Evolutionary conservation across 768 basidiomycete species (phyloP).

Genomic region (Trametes gibbosa): DNA sequence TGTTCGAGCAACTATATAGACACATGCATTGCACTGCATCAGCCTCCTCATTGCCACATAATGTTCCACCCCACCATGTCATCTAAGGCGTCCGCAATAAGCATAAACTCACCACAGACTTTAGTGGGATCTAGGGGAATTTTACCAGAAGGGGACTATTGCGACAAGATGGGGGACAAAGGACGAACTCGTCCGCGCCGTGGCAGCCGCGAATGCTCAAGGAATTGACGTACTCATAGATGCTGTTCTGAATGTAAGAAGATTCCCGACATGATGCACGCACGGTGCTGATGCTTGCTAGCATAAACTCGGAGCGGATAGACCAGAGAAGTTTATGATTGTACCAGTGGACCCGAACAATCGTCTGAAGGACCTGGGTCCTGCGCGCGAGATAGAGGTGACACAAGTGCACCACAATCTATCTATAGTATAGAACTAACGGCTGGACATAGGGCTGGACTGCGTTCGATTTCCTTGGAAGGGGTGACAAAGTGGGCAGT

Average conservation of each 20-base stretch:
- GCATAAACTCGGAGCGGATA: slow-evolving; percentile 87
- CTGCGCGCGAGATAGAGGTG: slow-evolving; percentile 66
- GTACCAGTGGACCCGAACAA: slow-evolving; percentile 70
- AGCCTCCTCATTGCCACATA: background rate
- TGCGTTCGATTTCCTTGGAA: slow-evolving; percentile 78
- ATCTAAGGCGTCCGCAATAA: background rate
- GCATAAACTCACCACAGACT: background rate
- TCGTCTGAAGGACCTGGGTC: slow-evolving; percentile 58
- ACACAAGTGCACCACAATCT: slow-evolving; percentile 14
- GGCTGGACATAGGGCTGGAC: slow-evolving; percentile 66
- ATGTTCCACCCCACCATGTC: background rate
- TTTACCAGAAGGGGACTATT: slow-evolving; percentile 68
- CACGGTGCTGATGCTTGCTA: slow-evolving; percentile 27
- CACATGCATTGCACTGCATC: too few species aligned
- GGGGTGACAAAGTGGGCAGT: slow-evolving; percentile 61
- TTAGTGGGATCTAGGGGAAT: slow-evolving; percentile 89
- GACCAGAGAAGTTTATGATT: slow-evolving; percentile 63
- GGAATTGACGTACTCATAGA: slow-evolving; percentile 80
- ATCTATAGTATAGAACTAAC: background rate
- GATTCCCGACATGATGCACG: background rate
- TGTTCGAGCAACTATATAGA: background rate
- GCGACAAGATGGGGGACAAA: slow-evolving; percentile 87
- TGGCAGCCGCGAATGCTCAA: slow-evolving; percentile 60
- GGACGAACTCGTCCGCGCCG: slow-evolving; percentile 71
- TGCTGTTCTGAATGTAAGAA: slow-evolving; percentile 79